phyloP scores from a whole-genome alignment of 306 rosid species.

The Cicer yamashitae region DNA sequence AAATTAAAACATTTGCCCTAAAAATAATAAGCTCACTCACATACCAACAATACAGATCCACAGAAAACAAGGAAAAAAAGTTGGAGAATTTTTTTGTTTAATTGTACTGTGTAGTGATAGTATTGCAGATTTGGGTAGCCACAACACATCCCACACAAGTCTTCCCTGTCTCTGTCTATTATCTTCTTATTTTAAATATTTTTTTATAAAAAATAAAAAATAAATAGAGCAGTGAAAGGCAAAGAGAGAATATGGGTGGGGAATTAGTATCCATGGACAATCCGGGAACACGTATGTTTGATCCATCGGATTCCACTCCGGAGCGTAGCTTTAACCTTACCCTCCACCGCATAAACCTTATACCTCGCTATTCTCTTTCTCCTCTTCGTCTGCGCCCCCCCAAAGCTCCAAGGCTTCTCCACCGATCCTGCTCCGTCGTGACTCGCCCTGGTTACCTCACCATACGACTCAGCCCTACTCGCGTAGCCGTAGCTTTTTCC shows the following conservation, averaged over 20 bases:
- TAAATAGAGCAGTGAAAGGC: no score
- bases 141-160: no score
- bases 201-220: no score
- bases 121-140: no score
- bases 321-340: slow-evolving; percentile 65
- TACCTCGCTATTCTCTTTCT: slow-evolving; percentile 73
- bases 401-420: slow-evolving; percentile 63
- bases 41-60: no score
- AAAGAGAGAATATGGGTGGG: background rate
- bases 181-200: no score
- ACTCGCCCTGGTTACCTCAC: slow-evolving; percentile 40
- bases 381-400: slow-evolving; percentile 66
- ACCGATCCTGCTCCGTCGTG: slow-evolving; percentile 38
- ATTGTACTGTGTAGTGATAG: no score
- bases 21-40: no score
- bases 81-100: no score
- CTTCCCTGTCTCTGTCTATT: no score
- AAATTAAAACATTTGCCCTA: no score
- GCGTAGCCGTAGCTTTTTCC: slow-evolving; percentile 59
- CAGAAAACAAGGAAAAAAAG: no score
- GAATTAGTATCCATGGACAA: slow-evolving; percentile 60
- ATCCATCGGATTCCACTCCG: slow-evolving; percentile 75
- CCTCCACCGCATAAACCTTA: slow-evolving; percentile 73
- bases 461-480: background rate
- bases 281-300: slow-evolving; percentile 73